These are phyloP conservation scores for Lichtheimia hyalospora DNA, from an alignment of 371 early-diverging fungal species.

Conservation along the genomic window DNA sequence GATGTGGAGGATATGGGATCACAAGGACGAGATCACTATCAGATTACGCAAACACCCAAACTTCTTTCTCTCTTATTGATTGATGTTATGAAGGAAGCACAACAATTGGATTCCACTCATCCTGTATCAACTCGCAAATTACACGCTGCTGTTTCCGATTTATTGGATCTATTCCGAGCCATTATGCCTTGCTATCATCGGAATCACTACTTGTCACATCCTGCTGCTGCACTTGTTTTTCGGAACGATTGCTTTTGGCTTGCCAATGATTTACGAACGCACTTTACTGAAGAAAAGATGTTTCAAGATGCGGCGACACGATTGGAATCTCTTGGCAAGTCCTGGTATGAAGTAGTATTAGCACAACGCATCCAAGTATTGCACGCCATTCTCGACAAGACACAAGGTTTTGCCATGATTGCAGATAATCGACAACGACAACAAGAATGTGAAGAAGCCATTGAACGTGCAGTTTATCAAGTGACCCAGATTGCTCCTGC, in stretches of 20 bases:
- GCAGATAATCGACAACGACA: constrained; percentile 41
- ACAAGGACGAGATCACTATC: constrained; percentile 15
- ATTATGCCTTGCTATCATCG: constrained; percentile 53
- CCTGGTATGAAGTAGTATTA: constrained; percentile 37
- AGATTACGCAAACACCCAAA: constrained; percentile 46
- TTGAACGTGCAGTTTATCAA: constrained; percentile 52
- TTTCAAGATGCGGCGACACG: constrained; percentile 12
- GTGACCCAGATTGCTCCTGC: constrained; percentile 45
- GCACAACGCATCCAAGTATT: constrained; percentile 28
- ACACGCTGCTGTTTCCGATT: constrained; percentile 33
- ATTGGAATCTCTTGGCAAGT: constrained; percentile 21
- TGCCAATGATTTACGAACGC: constrained; percentile 19
- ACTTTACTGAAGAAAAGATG: constrained; percentile 2
- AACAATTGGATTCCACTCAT: constrained; percentile 23
- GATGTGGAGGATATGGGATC: constrained; percentile 27
- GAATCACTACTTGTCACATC: constrained; percentile 32
- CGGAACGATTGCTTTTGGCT: constrained; percentile 75
- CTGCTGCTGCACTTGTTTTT: constrained; percentile 62
- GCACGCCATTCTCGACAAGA: constrained; percentile 24
- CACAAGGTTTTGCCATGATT: constrained; percentile 55
- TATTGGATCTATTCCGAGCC: constrained; percentile 55
- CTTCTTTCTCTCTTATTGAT: constrained; percentile 27
- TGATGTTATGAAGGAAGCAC: constrained; percentile 37
- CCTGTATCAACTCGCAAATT: constrained; percentile 36
- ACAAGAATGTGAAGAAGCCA: constrained; percentile 44